phyloP scores from a whole-genome alignment of 129 eudicot species.

The Lactuca sativa region DNA sequence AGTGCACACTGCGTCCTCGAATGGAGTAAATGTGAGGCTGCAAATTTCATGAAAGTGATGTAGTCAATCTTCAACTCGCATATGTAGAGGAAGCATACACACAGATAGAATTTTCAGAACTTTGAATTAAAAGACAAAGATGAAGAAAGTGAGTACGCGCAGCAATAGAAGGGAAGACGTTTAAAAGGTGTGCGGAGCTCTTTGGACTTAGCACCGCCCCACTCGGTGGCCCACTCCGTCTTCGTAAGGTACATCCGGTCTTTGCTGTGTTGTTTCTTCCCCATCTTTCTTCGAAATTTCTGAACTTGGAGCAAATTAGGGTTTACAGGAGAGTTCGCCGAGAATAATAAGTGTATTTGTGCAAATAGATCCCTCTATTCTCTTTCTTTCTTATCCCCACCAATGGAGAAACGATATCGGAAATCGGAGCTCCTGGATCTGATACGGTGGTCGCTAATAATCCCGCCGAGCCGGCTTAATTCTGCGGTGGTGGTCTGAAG shows the following conservation, averaged over 20 bases:
- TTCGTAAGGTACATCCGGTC: slow-evolving; percentile 90
- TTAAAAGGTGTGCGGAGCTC: slow-evolving; percentile 81
- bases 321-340: slow-evolving; percentile 22
- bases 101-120: not conserved
- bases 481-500: slow-evolving; percentile 7
- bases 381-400: not conserved
- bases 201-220: slow-evolving; percentile 99
- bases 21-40: slow-evolving; percentile 95
- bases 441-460: slow-evolving; percentile 16
- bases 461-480: slow-evolving; percentile 11
- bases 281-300: slow-evolving; percentile 46
- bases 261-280: slow-evolving; percentile 99
- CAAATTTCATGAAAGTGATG: slow-evolving; percentile 1
- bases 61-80: slow-evolving; percentile 7
- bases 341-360: not conserved
- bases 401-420: slow-evolving; percentile 7
- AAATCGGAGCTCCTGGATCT: slow-evolving; percentile 7
- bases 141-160: slow-evolving; percentile 58
- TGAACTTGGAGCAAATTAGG: slow-evolving; percentile 26
- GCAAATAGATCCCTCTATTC: not conserved
- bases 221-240: slow-evolving; percentile 99
- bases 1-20: slow-evolving; percentile 88
- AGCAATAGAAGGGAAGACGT: slow-evolving; percentile 97
- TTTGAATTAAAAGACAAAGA: slow-evolving; percentile 1
- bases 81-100: not conserved